Evolutionary conservation across 176 grass and related monocot species (phyloP).

Genomic region (Oryza glaberrima): DNA sequence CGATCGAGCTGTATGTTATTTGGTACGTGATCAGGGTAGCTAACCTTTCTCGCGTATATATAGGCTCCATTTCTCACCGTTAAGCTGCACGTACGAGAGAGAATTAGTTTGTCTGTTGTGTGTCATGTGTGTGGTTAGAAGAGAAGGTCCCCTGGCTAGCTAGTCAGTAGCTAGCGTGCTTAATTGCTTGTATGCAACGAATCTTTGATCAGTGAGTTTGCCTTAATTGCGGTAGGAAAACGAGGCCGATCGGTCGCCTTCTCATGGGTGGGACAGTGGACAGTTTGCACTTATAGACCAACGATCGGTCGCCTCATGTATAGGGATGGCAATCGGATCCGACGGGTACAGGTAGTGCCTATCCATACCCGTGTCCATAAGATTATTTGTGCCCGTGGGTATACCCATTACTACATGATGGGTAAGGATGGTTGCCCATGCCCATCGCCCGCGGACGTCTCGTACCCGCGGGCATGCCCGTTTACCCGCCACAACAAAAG

Average conservation of each 20-base stretch:
- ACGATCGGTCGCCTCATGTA: not conserved
- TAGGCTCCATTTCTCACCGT: slow-evolving; percentile 17
- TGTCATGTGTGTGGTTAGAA: slow-evolving; percentile 18
- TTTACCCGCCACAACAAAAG: no score
- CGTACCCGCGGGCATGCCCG: no score
- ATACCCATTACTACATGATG: no score
- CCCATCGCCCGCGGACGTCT: no score
- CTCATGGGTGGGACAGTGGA: slow-evolving; percentile 25
- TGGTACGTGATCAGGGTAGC: not conserved
- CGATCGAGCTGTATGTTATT: not conserved
- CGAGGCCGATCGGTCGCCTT: slow-evolving; percentile 54
- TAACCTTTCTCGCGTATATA: slow-evolving; percentile 34
- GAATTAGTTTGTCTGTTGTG: slow-evolving; percentile 40
- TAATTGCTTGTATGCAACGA: slow-evolving; percentile 47
- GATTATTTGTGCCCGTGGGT: no score
- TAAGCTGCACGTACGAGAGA: slow-evolving; percentile 30
- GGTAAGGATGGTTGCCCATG: no score
- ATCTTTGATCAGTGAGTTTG: slow-evolving; percentile 43
- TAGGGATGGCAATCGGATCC: no score
- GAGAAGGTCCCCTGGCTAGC: slow-evolving; percentile 1
- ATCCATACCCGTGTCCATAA: no score
- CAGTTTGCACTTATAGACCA: slow-evolving; percentile 14
- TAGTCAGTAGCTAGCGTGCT: not conserved
- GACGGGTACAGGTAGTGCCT: no score
- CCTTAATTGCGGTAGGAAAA: slow-evolving; percentile 40